These are phyloP conservation scores for Veloboletus limbatus DNA, from an alignment of 1,284 basidiomycete species.

Conservation along the genomic window DNA sequence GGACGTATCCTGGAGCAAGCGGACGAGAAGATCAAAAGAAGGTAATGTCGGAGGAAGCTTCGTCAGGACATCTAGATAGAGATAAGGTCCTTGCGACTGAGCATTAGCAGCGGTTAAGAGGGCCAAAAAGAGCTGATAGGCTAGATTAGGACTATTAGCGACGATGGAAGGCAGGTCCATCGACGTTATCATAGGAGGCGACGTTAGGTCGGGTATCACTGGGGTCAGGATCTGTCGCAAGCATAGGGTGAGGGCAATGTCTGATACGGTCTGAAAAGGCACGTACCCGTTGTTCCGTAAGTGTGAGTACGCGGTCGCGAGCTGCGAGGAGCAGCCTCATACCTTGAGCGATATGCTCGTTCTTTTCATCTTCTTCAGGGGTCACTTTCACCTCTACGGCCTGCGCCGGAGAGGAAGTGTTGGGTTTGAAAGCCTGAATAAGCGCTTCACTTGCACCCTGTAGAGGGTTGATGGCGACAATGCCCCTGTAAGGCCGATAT, in stretches of 20 bases:
- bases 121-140: constrained; percentile 58
- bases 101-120: constrained; percentile 44
- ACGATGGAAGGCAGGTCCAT: constrained; percentile 63
- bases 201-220: constrained; percentile 44
- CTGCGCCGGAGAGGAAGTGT: constrained; percentile 25
- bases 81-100: constrained; percentile 39
- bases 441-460: constrained; percentile 7
- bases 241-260: neutral
- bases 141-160: constrained; percentile 64
- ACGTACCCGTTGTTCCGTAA: constrained; percentile 68
- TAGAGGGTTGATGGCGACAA: constrained; percentile 5
- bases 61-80: constrained; percentile 55
- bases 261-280: constrained; percentile 5
- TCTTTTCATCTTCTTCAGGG: constrained; percentile 38
- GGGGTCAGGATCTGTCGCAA: constrained; percentile 36
- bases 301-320: constrained; percentile 63
- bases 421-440: constrained; percentile 9
- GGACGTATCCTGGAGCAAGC: constrained; percentile 59
- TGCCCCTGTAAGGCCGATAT: constrained; percentile 22
- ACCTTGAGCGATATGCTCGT: constrained; percentile 45
- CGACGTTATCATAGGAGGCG: constrained; percentile 60
- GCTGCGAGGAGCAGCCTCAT: constrained; percentile 65
- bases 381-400: constrained; percentile 23
- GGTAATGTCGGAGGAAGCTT: constrained; percentile 57
- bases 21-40: constrained; percentile 70